Base-by-base conservation (phyloP, 2,329 filamentous ascomycete species). In the Bipolaris victoriae region DNA sequence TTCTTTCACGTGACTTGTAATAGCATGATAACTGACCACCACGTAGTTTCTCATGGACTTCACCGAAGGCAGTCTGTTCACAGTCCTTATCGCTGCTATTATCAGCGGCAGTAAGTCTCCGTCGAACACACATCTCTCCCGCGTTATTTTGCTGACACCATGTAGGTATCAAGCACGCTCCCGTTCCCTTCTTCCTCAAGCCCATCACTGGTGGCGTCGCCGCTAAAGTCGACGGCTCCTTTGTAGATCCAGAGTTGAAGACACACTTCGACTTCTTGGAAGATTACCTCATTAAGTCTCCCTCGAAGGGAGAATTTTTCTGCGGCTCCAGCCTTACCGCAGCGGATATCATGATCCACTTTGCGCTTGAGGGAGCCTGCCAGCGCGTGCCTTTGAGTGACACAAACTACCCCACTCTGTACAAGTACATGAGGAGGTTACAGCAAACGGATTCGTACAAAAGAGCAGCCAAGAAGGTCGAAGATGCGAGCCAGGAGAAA, bases 21-120 rank as follows among this genome's bases (percentile, higher is more conserved):
- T n/a, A 16, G 20, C 3, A 16, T 2, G 31, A 39, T 10, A 44
- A n/a, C 54, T 62, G n/a, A 63, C 54, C 10, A 35, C 90, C 0
- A 22, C 4, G 5, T 64, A 73, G 66, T 75, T 72, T 56, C 46
- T 76, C 33, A 85, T 97, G 82, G 90, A 97, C 74, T 97, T 93
- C 76, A 83, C 86, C 5, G 94, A 97, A 78, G 94, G 93, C 10
- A 91, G 86, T 59, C 78, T 97, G 60, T 95, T 96, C 88, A 84
- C 86, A 0, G 80, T 87, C 46, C 74, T 95, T 61, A 77, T 93
- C 1, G 76, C 91, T 60, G 78, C 82, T 13, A 71, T 95, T 15
- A 77, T 96, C 24, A 79, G 90, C 18, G 71, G 48, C 78, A 80
- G 65, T 43, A 55, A 49, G 59, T 52, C 22, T 18, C 13, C 29